Evolutionary conservation across 345 rosid species (phyloP).

Genomic region (Balakata baccata): DNA sequence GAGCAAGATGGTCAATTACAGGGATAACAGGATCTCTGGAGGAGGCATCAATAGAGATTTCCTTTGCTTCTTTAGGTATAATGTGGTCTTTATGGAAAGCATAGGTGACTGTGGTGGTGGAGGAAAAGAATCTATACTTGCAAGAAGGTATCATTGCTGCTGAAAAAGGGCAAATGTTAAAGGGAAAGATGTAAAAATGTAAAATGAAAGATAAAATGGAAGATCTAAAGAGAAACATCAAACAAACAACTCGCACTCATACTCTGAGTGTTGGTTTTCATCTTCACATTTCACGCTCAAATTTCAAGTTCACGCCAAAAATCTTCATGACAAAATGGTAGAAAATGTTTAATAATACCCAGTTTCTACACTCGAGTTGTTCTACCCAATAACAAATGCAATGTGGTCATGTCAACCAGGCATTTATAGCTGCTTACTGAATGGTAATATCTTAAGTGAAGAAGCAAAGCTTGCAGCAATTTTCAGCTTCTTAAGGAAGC

Average conservation of each 20-base stretch:
- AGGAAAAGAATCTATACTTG: constrained; percentile 27
- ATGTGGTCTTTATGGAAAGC: constrained; percentile 35
- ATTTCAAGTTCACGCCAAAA: neutral
- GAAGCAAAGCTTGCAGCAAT: neutral
- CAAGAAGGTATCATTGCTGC: constrained; percentile 37
- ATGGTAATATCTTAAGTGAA: too few species aligned
- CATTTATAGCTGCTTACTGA: neutral
- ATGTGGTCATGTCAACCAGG: neutral
- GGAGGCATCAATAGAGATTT: constrained; percentile 35
- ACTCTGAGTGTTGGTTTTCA: neutral
- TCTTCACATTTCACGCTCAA: neutral
- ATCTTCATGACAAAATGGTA: neutral
- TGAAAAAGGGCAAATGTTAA: neutral
- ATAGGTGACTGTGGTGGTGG: constrained; percentile 42
- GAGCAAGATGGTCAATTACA: constrained; percentile 27
- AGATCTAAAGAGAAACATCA: neutral
- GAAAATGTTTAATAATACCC: neutral
- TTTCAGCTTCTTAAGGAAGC: neutral
- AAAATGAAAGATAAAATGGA: neutral
- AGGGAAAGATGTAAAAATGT: neutral
- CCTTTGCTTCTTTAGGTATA: constrained; percentile 24
- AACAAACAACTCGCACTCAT: neutral
- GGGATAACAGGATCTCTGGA: constrained; percentile 11
- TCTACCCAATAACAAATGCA: neutral
- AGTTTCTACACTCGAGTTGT: neutral